Evolutionary conservation across 2,329 filamentous ascomycete species (phyloP), one percentile per base, ranked within the genome.

Genomic region (Ophiostoma pallidulum): DNA sequence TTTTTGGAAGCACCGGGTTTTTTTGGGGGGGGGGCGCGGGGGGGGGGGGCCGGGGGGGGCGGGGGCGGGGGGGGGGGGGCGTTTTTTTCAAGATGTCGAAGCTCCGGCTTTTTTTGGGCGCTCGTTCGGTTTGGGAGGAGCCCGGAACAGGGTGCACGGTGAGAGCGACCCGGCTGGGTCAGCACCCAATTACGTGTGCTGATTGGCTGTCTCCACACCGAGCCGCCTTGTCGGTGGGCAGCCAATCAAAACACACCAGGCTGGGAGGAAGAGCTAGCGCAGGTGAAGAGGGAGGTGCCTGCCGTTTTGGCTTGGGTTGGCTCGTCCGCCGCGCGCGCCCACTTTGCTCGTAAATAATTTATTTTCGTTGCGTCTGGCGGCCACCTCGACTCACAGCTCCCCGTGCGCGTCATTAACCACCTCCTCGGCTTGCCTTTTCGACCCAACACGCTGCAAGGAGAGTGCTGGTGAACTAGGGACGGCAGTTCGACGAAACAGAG

Each of bases 81-180:
- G 29, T 32, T 63, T 58, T 54, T 52, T 50, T 50, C 40, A 41
- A 49, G 51, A 39, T 51, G 47, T 48, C 47, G 54, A 53, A 53
- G 54, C 51, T 55, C 40, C 39, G 37, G 43, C 38, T 38, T 49
- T 50, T 51, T 52, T 42, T 37, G 51, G 50, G n/a, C n/a, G n/a
- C 16, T 38, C 32, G 45, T 37, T 41, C 39, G 14, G 12, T 16
- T n/a, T 8, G 28, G 43, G 32, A 42, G 44, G 26, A 46, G 42
- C 36, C 36, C 29, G 29, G 37, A 13, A n/a, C n/a, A n/a, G n/a
- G n/a, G n/a, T n/a, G 13, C 41, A 42, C 29, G 41, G 45, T 51
- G 45, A 50, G 18, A 8, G 6, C n/a, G n/a, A n/a, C n/a, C 39
- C 31, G 36, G 29, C 41, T 22, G 53, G 48, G 53, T 55, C 52